These are phyloP conservation scores for Ceratocystis papillata DNA, from an alignment of 2,329 filamentous ascomycete species.

Conservation along the genomic window DNA sequence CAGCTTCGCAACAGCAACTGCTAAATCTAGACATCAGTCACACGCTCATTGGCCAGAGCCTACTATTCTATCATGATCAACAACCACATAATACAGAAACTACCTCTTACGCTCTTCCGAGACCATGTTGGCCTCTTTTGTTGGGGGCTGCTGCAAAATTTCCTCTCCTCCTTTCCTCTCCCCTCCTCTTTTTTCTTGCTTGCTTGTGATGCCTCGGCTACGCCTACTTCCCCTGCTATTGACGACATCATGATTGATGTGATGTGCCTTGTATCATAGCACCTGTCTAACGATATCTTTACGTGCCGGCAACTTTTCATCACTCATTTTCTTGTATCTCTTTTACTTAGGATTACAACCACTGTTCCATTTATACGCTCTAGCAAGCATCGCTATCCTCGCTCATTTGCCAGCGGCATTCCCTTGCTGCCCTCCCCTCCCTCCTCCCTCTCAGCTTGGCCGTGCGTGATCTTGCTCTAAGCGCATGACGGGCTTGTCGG, in stretches of 20 bases:
- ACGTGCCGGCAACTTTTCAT: slow-evolving; percentile 5
- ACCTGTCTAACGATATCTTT: slow-evolving; percentile 9
- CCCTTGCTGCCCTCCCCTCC: not conserved
- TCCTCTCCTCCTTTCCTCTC: not conserved
- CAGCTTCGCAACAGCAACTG: not conserved
- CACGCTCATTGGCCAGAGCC: slow-evolving; percentile 6
- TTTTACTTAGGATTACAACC: not conserved
- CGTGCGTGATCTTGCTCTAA: slow-evolving; percentile 6
- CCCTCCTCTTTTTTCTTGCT: not conserved
- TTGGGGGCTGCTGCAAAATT: not conserved
- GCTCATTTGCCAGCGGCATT: not conserved
- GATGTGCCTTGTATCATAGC: slow-evolving; percentile 10
- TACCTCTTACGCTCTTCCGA: not conserved
- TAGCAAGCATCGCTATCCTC: not conserved
- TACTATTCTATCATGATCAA: not conserved
- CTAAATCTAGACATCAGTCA: not conserved
- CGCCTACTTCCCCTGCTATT: slow-evolving; percentile 12
- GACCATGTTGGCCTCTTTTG: slow-evolving; percentile 2
- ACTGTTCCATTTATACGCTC: not conserved
- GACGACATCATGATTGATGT: slow-evolving; percentile 14
- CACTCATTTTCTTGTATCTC: not conserved
- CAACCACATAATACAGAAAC: not conserved
- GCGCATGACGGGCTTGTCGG: slow-evolving; percentile 8
- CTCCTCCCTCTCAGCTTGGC: not conserved
- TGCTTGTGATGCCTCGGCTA: not conserved